Evolutionary conservation across 2,329 filamentous ascomycete genomes (phyloP).

Genomic region (Basipetospora chlamydospora): DNA sequence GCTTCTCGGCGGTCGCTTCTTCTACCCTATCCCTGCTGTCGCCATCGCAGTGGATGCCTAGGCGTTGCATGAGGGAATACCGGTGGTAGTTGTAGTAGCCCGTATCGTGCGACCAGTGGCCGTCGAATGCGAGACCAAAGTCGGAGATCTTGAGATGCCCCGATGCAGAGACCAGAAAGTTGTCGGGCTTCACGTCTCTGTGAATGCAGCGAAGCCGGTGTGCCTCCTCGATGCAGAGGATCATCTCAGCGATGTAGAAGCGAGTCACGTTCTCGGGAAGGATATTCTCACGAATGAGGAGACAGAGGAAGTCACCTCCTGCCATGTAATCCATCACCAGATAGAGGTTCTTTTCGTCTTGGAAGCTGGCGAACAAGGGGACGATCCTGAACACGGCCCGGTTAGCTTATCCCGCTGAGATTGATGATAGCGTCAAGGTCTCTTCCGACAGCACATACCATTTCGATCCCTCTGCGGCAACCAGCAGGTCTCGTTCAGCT

Average conservation of each 20-base stretch:
- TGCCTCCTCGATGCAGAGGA: constrained; percentile 83
- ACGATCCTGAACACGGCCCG: constrained; percentile 47
- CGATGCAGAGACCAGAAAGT: constrained; percentile 78
- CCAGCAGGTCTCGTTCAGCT: constrained; percentile 83
- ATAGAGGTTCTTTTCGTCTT: constrained; percentile 73
- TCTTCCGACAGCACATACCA: constrained; percentile 36
- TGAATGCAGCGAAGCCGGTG: constrained; percentile 85
- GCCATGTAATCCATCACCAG: constrained; percentile 98
- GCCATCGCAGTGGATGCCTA: constrained; percentile 41
- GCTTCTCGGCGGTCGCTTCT: constrained; percentile 1
- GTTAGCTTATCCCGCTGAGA: neutral
- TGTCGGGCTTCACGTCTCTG: constrained; percentile 92
- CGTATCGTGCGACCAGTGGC: constrained; percentile 86
- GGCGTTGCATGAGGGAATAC: constrained; percentile 60
- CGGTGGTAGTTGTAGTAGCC: constrained; percentile 74
- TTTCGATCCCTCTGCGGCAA: constrained; percentile 70
- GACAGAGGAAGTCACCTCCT: constrained; percentile 80
- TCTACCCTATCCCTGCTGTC: constrained; percentile 3
- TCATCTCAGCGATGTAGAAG: constrained; percentile 93
- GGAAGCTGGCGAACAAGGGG: constrained; percentile 74
- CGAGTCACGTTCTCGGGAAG: constrained; percentile 64
- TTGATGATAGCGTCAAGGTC: neutral
- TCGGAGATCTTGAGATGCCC: constrained; percentile 93
- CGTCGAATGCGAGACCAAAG: constrained; percentile 89
- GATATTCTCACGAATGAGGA: constrained; percentile 73